These are phyloP conservation scores for Phaeoacremonium minimum DNA, from an alignment of 2,329 filamentous ascomycete genomes.

Conservation along the genomic window DNA sequence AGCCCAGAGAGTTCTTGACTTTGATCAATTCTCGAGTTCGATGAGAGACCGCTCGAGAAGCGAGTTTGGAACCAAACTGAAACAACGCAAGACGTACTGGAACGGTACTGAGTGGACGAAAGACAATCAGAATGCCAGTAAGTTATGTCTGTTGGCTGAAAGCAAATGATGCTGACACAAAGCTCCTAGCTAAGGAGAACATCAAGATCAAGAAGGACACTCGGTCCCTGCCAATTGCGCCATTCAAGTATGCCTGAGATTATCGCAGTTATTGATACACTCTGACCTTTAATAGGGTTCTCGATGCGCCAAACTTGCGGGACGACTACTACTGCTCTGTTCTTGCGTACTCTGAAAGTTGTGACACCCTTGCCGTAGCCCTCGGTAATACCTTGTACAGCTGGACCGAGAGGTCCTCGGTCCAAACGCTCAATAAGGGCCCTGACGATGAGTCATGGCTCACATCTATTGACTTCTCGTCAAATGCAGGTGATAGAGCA, in stretches of 20 bases:
- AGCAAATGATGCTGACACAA: neutral
- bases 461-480: conserved; percentile 89
- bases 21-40: conserved; percentile 25
- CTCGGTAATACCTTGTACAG: conserved; percentile 76
- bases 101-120: conserved; percentile 35
- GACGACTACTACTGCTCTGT: conserved; percentile 96
- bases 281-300: conserved; percentile 48
- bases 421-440: conserved; percentile 48
- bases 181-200: neutral
- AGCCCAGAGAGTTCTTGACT: conserved; percentile 60
- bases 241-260: conserved; percentile 66
- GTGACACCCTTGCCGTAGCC: conserved; percentile 77
- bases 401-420: conserved; percentile 76
- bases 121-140: conserved; percentile 13
- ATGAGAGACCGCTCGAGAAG: neutral
- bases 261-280: neutral
- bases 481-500: conserved; percentile 64
- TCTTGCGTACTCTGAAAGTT: conserved; percentile 75
- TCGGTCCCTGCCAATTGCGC: conserved; percentile 60
- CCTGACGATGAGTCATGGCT: conserved; percentile 53
- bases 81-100: conserved; percentile 30
- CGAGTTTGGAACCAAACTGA: conserved; percentile 9
- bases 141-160: too few species aligned
- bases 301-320: conserved; percentile 83
- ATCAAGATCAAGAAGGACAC: neutral